Percentiles rank a stretch among this genome's conserved stretches.
Conservation (phyloP, 345 rosid species). For the Turritis glabra region DNA sequence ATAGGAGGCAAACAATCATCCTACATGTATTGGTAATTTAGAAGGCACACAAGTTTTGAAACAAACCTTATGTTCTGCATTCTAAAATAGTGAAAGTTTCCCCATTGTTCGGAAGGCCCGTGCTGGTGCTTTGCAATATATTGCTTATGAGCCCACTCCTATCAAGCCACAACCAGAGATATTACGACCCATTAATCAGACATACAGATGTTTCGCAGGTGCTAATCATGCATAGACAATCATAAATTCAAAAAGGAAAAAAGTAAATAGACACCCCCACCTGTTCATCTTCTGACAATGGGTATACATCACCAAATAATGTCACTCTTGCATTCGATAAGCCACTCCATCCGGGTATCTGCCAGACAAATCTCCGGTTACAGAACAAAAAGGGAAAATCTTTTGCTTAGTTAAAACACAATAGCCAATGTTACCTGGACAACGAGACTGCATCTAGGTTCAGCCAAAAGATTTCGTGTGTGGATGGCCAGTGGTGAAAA, state of each 20-base stretch:
- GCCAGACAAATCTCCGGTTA: conserved; percentile 30
- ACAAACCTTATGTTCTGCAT: conserved; percentile 89
- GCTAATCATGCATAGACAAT: not conserved
- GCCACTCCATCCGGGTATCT: conserved; percentile 99
- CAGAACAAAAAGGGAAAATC: conserved; percentile 3
- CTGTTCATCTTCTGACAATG: conserved; percentile 87
- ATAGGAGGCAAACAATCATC: not conserved
- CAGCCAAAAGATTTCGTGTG: conserved; percentile 82
- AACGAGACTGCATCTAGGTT: conserved; percentile 91
- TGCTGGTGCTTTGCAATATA: conserved; percentile 88
- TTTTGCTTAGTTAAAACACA: conserved; percentile 3
- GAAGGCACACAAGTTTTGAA: not conserved
- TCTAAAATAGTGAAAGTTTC: conserved; percentile 92
- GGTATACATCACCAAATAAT: conserved; percentile 93
- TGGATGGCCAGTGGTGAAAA: conserved; percentile 96
- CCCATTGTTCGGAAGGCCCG: conserved; percentile 93
- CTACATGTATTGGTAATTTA: not conserved
- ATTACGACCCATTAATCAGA: not conserved
- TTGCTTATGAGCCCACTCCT: conserved; percentile 99
- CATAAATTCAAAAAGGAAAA: not conserved
- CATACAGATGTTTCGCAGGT: no score
- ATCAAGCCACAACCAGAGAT: conserved; percentile 32
- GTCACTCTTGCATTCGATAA: conserved; percentile 98
- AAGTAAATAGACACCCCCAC: conserved; percentile 34
- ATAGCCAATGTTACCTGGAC: conserved; percentile 62